Evolutionary conservation across 2,329 filamentous ascomycete genomes (phyloP).

Genomic region (Herpotrichia juniperi): DNA sequence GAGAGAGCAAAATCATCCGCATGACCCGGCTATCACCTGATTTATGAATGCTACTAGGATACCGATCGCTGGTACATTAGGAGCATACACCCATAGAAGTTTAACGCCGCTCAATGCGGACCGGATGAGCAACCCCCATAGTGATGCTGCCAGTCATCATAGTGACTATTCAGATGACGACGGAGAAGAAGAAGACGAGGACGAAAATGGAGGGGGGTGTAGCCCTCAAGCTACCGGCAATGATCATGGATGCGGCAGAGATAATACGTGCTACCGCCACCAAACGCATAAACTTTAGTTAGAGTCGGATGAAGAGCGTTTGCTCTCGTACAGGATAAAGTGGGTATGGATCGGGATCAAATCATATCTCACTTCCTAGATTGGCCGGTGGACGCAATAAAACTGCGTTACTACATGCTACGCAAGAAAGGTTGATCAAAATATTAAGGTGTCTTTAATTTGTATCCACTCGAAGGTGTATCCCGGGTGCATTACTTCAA

Average conservation of each 20-base stretch:
- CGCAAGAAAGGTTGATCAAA: constrained; percentile 1
- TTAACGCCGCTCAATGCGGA: constrained; percentile 5
- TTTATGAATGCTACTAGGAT: constrained; percentile 10
- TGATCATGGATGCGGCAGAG: background rate
- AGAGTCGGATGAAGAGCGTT: constrained; percentile 4
- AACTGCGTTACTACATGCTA: constrained; percentile 4
- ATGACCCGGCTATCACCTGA: constrained; percentile 5
- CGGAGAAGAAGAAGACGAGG: background rate
- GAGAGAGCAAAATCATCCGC: constrained; percentile 6
- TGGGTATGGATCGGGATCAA: constrained; percentile 3
- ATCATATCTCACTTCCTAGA: constrained; percentile 6
- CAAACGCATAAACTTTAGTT: constrained; percentile 4
- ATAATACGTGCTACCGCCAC: constrained; percentile 1
- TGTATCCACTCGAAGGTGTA: too few species aligned
- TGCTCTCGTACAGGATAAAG: constrained; percentile 3
- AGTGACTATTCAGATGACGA: background rate
- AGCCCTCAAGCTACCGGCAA: too few species aligned
- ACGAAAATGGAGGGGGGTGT: too few species aligned
- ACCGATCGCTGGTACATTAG: background rate
- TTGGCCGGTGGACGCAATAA: constrained; percentile 2
- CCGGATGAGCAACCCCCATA: constrained; percentile 3
- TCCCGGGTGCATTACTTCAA: too few species aligned
- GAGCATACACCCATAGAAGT: background rate
- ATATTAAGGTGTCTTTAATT: too few species aligned
- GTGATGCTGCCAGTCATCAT: constrained; percentile 2